phyloP scores from a whole-genome alignment of 768 basidiomycete genomes.

The Mycena pura region DNA sequence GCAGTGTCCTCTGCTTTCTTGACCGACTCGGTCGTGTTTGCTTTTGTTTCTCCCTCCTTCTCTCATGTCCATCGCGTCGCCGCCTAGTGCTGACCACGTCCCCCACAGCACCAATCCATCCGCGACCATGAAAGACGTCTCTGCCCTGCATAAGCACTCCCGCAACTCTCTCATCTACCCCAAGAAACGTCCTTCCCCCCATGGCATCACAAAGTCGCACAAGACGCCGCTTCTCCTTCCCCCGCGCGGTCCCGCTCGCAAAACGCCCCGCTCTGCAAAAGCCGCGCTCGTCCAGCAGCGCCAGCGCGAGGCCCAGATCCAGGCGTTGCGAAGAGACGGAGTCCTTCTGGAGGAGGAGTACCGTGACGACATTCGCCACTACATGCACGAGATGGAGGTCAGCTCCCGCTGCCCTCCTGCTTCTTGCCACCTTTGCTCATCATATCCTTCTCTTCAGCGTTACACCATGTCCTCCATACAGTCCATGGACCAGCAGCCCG shows the following conservation, averaged over 20 bases:
- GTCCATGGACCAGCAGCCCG: conserved; percentile 99
- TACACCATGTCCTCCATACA: conserved; percentile 90
- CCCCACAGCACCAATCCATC: conserved; percentile 25
- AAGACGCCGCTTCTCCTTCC: conserved; percentile 61
- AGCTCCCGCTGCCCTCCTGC: conserved; percentile 38
- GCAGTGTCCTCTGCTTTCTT: background rate
- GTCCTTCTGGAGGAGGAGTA: conserved; percentile 94
- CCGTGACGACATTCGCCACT: conserved; percentile 86
- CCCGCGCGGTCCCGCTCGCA: conserved; percentile 56
- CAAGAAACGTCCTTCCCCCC: conserved; percentile 85
- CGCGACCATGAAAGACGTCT: conserved; percentile 80
- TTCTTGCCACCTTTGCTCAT: conserved; percentile 26
- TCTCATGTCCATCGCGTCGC: conserved; percentile 40
- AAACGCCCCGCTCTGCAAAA: conserved; percentile 73
- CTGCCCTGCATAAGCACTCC: conserved; percentile 64
- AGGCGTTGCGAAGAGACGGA: conserved; percentile 73
- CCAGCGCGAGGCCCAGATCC: conserved; percentile 72
- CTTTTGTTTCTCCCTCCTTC: conserved; percentile 30
- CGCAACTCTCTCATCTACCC: conserved; percentile 74
- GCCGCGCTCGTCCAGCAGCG: conserved; percentile 65
- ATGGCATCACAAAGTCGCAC: conserved; percentile 75
- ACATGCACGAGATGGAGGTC: conserved; percentile 99
- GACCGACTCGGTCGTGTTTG: too few species aligned
- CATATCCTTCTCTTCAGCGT: conserved; percentile 51
- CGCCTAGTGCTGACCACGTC: conserved; percentile 46